Percentiles rank a stretch among this genome's conserved stretches.
Evolutionary conservation across 352 stramenopile species (phyloP).

Genomic region (Phytophthora brassicae): DNA sequence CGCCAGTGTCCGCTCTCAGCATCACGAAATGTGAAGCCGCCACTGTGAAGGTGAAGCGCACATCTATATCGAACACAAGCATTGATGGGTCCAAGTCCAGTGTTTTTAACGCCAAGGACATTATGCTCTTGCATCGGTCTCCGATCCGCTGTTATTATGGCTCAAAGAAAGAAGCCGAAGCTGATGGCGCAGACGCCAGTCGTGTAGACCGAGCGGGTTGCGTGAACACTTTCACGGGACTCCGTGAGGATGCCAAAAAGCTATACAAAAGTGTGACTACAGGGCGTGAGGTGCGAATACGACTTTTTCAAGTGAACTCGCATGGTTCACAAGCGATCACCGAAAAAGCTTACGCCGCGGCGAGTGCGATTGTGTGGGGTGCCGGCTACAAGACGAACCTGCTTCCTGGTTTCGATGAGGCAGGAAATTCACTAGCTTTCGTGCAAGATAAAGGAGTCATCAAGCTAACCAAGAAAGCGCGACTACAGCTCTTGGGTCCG

Average conservation of each 20-base stretch:
- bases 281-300: slow-evolving; percentile 63
- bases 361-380: slow-evolving; percentile 79
- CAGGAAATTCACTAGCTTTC: slow-evolving; percentile 46
- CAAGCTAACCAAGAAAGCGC: slow-evolving; percentile 61
- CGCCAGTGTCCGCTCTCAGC: slow-evolving; percentile 10
- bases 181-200: slow-evolving; percentile 58
- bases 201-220: slow-evolving; percentile 64
- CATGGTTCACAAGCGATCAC: slow-evolving; percentile 54
- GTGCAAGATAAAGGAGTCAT: slow-evolving; percentile 63
- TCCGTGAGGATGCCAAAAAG: slow-evolving; percentile 82
- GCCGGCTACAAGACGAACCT: slow-evolving; percentile 79
- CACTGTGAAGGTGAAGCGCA: slow-evolving; percentile 24
- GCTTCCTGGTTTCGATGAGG: slow-evolving; percentile 49
- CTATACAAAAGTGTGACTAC: slow-evolving; percentile 68
- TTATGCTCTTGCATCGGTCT: slow-evolving; percentile 79
- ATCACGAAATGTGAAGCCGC: slow-evolving; percentile 21
- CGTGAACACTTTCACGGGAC: slow-evolving; percentile 84
- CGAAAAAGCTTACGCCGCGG: slow-evolving; percentile 66
- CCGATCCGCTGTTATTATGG: slow-evolving; percentile 80
- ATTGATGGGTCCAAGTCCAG: slow-evolving; percentile 9
- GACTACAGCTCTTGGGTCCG: slow-evolving; percentile 34
- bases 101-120: slow-evolving; percentile 69
- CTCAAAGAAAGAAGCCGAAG: slow-evolving; percentile 77
- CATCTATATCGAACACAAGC: slow-evolving; percentile 7
- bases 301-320: slow-evolving; percentile 73